Evolutionary conservation across 768 basidiomycete genomes (phyloP).

Genomic region (Lentinula aciculospora): DNA sequence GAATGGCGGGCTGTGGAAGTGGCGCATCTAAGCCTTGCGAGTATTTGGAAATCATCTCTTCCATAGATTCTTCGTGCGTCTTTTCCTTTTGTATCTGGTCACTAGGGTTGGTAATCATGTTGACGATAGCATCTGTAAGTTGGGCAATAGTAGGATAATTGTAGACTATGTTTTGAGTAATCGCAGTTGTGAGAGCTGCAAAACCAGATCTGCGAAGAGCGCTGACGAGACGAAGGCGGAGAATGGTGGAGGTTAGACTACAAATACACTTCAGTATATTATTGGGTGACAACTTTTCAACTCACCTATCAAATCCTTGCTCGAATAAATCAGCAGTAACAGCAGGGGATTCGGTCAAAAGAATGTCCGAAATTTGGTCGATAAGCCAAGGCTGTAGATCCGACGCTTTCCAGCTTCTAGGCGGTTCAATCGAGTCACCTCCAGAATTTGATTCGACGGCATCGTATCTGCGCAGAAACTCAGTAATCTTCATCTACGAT

Average conservation of each 20-base stretch:
- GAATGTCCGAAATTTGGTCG: constrained; percentile 17
- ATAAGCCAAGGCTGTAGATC: constrained; percentile 15
- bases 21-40: constrained; percentile 20
- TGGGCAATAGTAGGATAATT: constrained; percentile 19
- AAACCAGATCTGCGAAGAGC: constrained; percentile 19
- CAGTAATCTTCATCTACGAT: constrained; percentile 11
- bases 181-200: constrained; percentile 13
- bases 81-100: constrained; percentile 12
- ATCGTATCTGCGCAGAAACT: constrained; percentile 8
- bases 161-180: constrained; percentile 19
- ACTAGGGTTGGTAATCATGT: constrained; percentile 8
- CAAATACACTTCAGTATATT: constrained; percentile 9
- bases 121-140: constrained; percentile 17
- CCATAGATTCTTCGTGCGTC: constrained; percentile 10
- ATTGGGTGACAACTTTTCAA: neutral
- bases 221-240: constrained; percentile 30
- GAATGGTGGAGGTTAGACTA: constrained; percentile 17
- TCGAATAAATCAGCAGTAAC: constrained; percentile 19
- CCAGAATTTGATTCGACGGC: neutral
- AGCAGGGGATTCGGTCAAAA: constrained; percentile 17
- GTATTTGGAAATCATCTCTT: constrained; percentile 6
- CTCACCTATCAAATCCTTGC: constrained; percentile 22
- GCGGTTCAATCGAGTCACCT: constrained; percentile 8
- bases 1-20: constrained; percentile 3
- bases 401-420: constrained; percentile 6